Evolutionary conservation across 2,329 filamentous ascomycete species (phyloP), one percentile per base, ranked within the genome.

Genomic region (Davidsoniella neocaledoniae): DNA sequence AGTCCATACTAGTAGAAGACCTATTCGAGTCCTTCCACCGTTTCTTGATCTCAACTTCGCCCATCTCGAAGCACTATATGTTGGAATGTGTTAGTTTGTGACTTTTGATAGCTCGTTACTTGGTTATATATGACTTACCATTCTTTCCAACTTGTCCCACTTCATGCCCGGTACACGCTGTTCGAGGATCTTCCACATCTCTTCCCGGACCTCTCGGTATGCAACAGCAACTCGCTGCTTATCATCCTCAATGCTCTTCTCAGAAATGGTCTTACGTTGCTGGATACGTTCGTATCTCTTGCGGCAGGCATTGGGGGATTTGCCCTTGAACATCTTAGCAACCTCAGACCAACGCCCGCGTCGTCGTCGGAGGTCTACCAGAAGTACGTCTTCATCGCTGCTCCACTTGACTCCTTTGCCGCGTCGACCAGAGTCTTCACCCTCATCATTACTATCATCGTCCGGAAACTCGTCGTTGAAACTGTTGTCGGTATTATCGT

Each of bases 281-380:
- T 90, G 80, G 56, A 94, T 68, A 39, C 86, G 74, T 65, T 94
- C 86, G 59, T 93, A 86, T 50, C 86, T 77, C 67, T 94, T 94
- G 55, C 86, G 83, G 66, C 86, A 94, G 16, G 87, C 87, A 62
- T 91, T 91, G 52, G 81, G 68, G 7, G 76, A 78, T 68, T 94
- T 94, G 61, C 66, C 71, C 1, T 81, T 82, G 62, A 94, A 94
- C 64, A 86, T 17, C 47, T 53, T 53, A 14, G 51, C 38, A 14
- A 53, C 33, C 39, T 53, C 51, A 42, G 43, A 47, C 51, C 51
- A 53, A 19, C 51, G 43, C 16, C 39, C 43, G n/a, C 51, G 51
- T 36, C 51, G 48, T 29, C 51, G 46, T 36, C 51, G 29, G 9
- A 50, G 43, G 10, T 53, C 47, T 10, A 50, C 51, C 5, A 53